These are phyloP conservation scores for Ceratobasidium sp. DNA, from an alignment of 1,284 basidiomycete species.

Conservation along the genomic window DNA sequence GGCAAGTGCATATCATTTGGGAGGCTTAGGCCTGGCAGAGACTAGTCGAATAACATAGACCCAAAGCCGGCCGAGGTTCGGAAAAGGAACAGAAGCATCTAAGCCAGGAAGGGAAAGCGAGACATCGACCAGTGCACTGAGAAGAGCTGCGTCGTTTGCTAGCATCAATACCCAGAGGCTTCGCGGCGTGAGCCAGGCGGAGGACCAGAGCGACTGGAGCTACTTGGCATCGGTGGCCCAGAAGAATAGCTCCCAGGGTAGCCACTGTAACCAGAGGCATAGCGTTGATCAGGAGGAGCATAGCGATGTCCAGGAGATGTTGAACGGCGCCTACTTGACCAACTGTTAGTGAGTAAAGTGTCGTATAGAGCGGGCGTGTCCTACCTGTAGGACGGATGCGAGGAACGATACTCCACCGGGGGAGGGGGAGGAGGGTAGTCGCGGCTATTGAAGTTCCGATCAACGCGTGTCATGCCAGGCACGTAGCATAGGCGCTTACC, in stretches of 20 bases:
- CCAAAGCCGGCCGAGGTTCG: constrained; percentile 33
- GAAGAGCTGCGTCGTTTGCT: constrained; percentile 1
- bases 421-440: constrained; percentile 35
- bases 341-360: neutral
- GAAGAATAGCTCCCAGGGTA: constrained; percentile 36
- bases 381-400: constrained; percentile 38
- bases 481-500: constrained; percentile 12
- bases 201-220: constrained; percentile 39
- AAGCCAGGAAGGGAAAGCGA: constrained; percentile 25
- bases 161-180: constrained; percentile 37
- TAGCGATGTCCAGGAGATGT: constrained; percentile 41
- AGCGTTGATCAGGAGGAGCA: constrained; percentile 37
- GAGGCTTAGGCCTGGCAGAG: constrained; percentile 34
- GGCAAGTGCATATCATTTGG: constrained; percentile 35
- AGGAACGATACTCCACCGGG: constrained; percentile 32
- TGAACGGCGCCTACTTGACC: constrained; percentile 26
- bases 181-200: constrained; percentile 39
- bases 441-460: neutral
- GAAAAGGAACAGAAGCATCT: constrained; percentile 31
- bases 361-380: neutral
- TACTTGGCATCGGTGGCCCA: constrained; percentile 33
- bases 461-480: neutral
- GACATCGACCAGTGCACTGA: constrained; percentile 31
- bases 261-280: constrained; percentile 39
- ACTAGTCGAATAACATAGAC: constrained; percentile 37